phyloP scores from a whole-genome alignment of 768 basidiomycete genomes.

The Trametes maxima region DNA sequence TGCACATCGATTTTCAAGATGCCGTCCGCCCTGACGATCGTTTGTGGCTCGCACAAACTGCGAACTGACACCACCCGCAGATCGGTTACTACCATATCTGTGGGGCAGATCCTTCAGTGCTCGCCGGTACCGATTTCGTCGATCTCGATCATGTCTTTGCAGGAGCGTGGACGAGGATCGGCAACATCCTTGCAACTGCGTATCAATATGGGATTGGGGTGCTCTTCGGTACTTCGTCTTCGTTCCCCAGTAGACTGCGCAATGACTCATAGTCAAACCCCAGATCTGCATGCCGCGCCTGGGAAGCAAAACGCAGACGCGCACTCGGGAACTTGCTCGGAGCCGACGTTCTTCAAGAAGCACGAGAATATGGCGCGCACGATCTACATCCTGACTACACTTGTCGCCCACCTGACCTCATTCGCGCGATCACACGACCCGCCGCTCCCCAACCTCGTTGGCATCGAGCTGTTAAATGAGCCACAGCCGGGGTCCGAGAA shows the following conservation, averaged over 20 bases:
- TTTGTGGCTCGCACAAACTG: not conserved
- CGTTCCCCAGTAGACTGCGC: not conserved
- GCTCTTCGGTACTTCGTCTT: conserved; percentile 52
- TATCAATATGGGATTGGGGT: conserved; percentile 65
- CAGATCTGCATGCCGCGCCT: conserved; percentile 75
- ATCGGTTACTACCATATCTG: conserved; percentile 77
- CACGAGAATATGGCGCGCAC: conserved; percentile 49
- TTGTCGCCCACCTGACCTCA: conserved; percentile 1
- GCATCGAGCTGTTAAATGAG: conserved; percentile 63
- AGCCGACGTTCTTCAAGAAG: conserved; percentile 52
- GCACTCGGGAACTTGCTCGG: conserved; percentile 61
- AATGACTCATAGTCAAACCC: not conserved
- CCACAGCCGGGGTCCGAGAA: conserved; percentile 54
- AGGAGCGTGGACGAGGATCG: conserved; percentile 71
- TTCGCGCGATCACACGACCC: conserved; percentile 35
- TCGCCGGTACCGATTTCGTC: conserved; percentile 68
- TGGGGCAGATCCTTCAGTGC: conserved; percentile 55
- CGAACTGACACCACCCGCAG: conserved; percentile 37
- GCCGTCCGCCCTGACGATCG: not conserved
- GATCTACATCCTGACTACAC: conserved; percentile 37
- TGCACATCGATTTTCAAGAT: not conserved
- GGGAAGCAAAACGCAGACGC: conserved; percentile 75
- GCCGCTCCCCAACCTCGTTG: conserved; percentile 49
- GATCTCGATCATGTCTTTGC: conserved; percentile 49
- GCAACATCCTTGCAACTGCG: conserved; percentile 60